Base-by-base conservation (phyloP, 805 yeast genomes). In the Saturnispora bothae region DNA sequence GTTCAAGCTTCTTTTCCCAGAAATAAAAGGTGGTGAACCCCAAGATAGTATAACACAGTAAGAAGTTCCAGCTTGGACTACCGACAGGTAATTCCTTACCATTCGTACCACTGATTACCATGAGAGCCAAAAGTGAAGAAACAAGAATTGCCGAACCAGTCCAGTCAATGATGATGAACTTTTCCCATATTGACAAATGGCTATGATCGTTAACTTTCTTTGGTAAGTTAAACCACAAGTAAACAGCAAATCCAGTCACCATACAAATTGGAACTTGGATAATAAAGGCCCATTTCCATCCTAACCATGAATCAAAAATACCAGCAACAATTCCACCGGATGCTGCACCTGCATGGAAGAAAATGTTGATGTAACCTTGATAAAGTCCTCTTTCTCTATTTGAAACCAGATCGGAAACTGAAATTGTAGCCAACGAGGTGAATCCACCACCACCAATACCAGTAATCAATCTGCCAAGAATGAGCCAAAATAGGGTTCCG, bases 401-500 rank as follows among this genome's bases (percentile, higher is more conserved):
- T 2, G 92, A 77, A 20, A 86, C 78, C 33, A 83, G 63, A 56
- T 85, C 95, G 20, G 83, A 73, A 48, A 80, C 69, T 3, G 86
- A 69, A 41, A 85, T 80, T 5, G 94, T 78, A 14, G 83, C 71
- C 47, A 84, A 61, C 0, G 88, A 69, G 36, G 78, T 73, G 51
- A 85, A 71, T 1, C 95, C 95, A 5, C 94, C 92, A 9, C 92
- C 95, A 18, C 95, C 95, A 40, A 82, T 69, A 15, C 96, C 96
- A 19, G 94, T 77, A 36, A 85, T 65, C 43, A 83, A 74, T 49
- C 84, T 63, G 4, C 81, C 81, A 21, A 71, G 43, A 49, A 71
- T 51, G 56, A 74, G 56, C 52, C 58, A n/a, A 65, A 63, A 26
- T 49, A 67, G 48, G 57, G 66, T 39, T 54, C 54, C 22, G 46